Evolutionary conservation across 148 eudicot genomes (phyloP), one percentile per base, ranked within the genome.

Genomic region (Nepenthes mirabilis): DNA sequence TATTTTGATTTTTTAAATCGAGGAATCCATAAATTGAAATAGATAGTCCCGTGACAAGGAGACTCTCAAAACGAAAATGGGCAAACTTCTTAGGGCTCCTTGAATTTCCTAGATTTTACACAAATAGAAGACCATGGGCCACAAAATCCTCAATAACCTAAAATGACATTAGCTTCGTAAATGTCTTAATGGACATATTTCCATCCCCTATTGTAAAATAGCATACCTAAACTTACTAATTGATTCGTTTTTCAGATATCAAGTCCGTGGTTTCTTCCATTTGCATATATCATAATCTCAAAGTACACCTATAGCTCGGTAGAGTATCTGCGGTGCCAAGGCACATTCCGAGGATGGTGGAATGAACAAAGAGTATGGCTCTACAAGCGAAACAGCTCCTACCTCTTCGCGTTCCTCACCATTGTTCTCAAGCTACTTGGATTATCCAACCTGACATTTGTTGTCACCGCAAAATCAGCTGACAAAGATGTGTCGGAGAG

Each of bases 301-400:
- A 45, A 45, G 48, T 45, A 11, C 48, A 14, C 47, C 1, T 72
- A 60, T 51, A 80, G 84, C 74, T 51, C 79, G 32, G 68, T 7
- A 2, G 97, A 91, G 74, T 85, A 79, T 37, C 65, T 91, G 2
- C 9, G 51, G 56, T 63, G 65, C 0, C 80, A 82, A n/a, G 94
- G 97, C 47, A 85, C 88, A 12, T 2, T 70, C 35, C n/a, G 58
- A 6, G 86, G 81, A 4, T 91, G 96, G 98, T 88, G 91, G 93
- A 91, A 91, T 49, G 94, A 83, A 34, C 94, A 86, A 68, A 79
- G 98, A 5, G 80, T 91, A 23, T 91, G 98, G 98, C 86, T 88
- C 37, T 88, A 88, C 81, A 88, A 79, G 62, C 77, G 88, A 65
- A 77, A 77, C 47, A 74, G 74, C 43, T 83, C 96, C 2, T 88